phyloP scores from a whole-genome alignment of 495 filamentous ascomycete species.

The Articulospora tetracladia region DNA sequence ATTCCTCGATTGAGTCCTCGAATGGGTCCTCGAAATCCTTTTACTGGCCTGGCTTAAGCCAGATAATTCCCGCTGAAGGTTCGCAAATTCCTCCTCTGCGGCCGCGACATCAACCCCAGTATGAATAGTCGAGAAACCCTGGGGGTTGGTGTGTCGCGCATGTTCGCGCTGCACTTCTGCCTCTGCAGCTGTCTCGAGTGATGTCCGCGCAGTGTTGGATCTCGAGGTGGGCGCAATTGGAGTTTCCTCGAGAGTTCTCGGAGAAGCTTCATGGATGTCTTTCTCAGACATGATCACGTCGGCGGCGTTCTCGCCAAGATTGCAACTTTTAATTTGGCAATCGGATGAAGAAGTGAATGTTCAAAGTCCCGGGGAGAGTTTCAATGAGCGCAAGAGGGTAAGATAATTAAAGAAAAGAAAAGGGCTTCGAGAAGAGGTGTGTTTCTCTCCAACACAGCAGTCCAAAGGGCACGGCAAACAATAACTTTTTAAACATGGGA shows the following conservation, averaged over 20 bases:
- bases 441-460: no score
- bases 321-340: no score
- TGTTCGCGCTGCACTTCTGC: conserved; percentile 16
- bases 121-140: conserved; percentile 42
- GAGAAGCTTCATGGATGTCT: background rate
- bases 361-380: no score
- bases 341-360: no score
- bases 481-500: conserved; percentile 8
- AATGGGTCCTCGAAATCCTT: conserved; percentile 34
- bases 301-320: conserved; percentile 16
- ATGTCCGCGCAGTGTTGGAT: conserved; percentile 4
- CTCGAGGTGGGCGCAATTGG: conserved; percentile 1
- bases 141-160: conserved; percentile 35
- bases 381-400: no score
- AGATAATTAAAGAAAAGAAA: no score
- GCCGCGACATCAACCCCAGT: conserved; percentile 63
- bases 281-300: conserved; percentile 12
- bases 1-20: conserved; percentile 34
- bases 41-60: conserved; percentile 56
- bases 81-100: conserved; percentile 73
- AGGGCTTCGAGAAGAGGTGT: no score
- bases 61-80: conserved; percentile 70
- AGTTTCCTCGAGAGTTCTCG: conserved; percentile 15
- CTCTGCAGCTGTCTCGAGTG: conserved; percentile 10
- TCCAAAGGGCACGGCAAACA: background rate